Percentiles rank a stretch among this genome's conserved stretches.
Evolutionary conservation across 371 early-diverging fungal species (phyloP).

Genomic region (Umbelopsis sp.): DNA sequence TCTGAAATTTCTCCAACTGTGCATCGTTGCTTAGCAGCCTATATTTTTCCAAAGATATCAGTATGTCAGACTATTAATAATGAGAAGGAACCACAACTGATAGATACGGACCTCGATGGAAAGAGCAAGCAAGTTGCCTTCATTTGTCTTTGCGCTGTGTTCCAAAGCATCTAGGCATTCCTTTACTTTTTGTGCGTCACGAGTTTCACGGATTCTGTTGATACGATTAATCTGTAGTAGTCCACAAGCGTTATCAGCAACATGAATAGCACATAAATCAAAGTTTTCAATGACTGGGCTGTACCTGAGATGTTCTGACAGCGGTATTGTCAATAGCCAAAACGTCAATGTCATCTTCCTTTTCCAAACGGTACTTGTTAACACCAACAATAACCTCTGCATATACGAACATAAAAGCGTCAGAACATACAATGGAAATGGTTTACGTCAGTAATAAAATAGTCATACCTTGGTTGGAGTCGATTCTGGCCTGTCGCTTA

Average conservation of each 20-base stretch:
- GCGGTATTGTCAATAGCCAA: slow-evolving; percentile 78
- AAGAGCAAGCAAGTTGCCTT: slow-evolving; percentile 72
- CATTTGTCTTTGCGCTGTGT: slow-evolving; percentile 59
- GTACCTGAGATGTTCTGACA: slow-evolving; percentile 66
- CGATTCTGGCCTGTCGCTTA: slow-evolving; percentile 83
- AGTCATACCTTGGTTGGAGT: slow-evolving; percentile 67
- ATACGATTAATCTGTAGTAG: slow-evolving; percentile 57
- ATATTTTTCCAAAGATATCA: not conserved
- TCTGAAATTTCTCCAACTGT: slow-evolving; percentile 85
- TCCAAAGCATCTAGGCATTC: slow-evolving; percentile 64
- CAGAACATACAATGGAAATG: not conserved
- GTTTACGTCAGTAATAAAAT: no score
- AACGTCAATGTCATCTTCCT: slow-evolving; percentile 73
- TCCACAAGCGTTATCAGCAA: not conserved
- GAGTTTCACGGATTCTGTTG: slow-evolving; percentile 46
- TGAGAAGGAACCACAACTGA: not conserved
- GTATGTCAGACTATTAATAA: not conserved
- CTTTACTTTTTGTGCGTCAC: slow-evolving; percentile 56
- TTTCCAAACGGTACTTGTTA: slow-evolving; percentile 78
- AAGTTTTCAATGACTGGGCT: not conserved
- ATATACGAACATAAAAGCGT: not conserved
- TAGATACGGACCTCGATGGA: slow-evolving; percentile 46
- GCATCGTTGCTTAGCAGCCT: slow-evolving; percentile 75
- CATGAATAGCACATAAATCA: not conserved
- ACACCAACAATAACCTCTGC: slow-evolving; percentile 85